phyloP scores from a whole-genome alignment of 306 rosid genomes.

The Trichosanthes truncata region DNA sequence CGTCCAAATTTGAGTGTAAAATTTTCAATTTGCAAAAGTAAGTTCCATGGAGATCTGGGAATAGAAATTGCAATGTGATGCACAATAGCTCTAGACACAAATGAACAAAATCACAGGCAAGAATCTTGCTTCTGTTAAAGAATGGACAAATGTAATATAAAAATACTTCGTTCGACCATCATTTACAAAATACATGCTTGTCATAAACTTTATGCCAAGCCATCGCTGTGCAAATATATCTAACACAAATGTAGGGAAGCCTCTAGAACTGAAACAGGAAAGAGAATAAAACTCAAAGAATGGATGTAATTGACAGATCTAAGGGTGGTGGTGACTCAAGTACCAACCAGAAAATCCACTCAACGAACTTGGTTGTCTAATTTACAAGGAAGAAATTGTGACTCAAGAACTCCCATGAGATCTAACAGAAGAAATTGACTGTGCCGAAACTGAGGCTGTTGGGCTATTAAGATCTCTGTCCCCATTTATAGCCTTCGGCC shows the following conservation, averaged over 20 bases:
- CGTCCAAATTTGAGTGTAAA: too few species aligned
- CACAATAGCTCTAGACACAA: not conserved
- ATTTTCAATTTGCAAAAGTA: too few species aligned
- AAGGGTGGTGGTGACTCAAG: not conserved
- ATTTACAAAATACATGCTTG: conserved; percentile 2
- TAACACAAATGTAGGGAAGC: not conserved
- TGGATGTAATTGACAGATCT: conserved; percentile 1
- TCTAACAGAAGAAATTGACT: conserved; percentile 82
- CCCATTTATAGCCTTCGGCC: conserved; percentile 66
- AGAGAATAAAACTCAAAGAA: not conserved
- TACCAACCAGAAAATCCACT: not conserved
- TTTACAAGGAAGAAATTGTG: not conserved
- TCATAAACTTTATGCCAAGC: not conserved
- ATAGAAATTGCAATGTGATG: not conserved
- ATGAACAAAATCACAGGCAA: conserved; percentile 3
- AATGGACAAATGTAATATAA: not conserved
- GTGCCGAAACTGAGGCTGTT: conserved; percentile 94
- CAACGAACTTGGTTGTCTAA: not conserved
- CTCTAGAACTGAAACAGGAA: not conserved
- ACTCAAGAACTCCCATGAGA: conserved; percentile 80
- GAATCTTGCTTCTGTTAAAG: not conserved
- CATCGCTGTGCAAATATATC: not conserved
- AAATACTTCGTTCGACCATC: not conserved
- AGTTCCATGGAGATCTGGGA: not conserved
- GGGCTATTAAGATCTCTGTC: conserved; percentile 89